Conservation (phyloP, 2,329 filamentous ascomycete genomes). For the Aspergillus sp. region DNA sequence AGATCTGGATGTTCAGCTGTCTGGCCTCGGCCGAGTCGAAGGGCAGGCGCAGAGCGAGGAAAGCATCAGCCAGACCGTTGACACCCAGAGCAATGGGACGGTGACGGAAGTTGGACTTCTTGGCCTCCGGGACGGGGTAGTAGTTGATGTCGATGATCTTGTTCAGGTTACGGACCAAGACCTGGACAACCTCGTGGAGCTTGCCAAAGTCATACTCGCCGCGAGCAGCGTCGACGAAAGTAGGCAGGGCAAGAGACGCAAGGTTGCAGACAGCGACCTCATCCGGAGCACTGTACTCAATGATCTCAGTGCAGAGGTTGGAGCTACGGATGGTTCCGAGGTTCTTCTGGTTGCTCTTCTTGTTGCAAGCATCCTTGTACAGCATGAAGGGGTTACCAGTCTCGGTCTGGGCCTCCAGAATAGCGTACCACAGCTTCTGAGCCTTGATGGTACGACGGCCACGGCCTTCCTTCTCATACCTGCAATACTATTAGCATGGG, state of each 20-base stretch:
- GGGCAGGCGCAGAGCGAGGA: conserved; percentile 92
- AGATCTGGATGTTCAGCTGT: conserved; percentile 95
- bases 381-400: conserved; percentile 99
- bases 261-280: conserved; percentile 99
- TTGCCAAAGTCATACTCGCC: conserved; percentile 94
- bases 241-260: conserved; percentile 88
- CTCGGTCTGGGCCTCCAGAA: conserved; percentile 97
- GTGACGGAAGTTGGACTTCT: conserved; percentile 96
- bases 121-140: conserved; percentile 93
- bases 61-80: conserved; percentile 95
- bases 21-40: conserved; percentile 96
- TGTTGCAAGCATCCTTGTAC: conserved; percentile 98
- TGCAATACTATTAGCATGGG: conserved; percentile 31
- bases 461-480: conserved; percentile 84
- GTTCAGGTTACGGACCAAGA: conserved; percentile 94
- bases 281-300: conserved; percentile 95
- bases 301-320: conserved; percentile 97
- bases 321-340: conserved; percentile 97
- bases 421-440: conserved; percentile 99
- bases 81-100: conserved; percentile 95
- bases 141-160: conserved; percentile 98
- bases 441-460: conserved; percentile 92
- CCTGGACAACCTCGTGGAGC: conserved; percentile 89
- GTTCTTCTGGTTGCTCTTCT: conserved; percentile 99
- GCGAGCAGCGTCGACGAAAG: conserved; percentile 82